Conservation (phyloP, 768 basidiomycete species). For the Xerocomus spinulosus region DNA sequence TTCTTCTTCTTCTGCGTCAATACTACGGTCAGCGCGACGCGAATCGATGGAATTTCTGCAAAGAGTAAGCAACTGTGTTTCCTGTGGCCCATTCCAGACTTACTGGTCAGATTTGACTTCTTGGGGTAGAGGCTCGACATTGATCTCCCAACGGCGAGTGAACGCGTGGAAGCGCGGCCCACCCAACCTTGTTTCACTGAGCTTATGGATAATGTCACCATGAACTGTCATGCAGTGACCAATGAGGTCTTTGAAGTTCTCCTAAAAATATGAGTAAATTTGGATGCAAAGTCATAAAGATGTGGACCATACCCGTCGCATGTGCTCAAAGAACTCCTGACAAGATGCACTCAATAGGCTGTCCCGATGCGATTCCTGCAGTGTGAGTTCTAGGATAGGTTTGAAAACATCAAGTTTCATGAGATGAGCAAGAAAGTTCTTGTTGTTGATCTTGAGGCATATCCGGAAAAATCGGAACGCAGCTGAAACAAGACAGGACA, state of each 20-base stretch:
- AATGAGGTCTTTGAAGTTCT: slow-evolving; percentile 85
- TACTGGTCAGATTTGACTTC: slow-evolving; percentile 52
- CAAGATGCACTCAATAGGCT: slow-evolving; percentile 93
- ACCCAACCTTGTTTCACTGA: slow-evolving; percentile 58
- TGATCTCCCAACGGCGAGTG: slow-evolving; percentile 85
- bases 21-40: slow-evolving; percentile 39
- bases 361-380: slow-evolving; percentile 79
- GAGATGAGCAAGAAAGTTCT: slow-evolving; percentile 66
- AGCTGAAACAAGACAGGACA: slow-evolving; percentile 42
- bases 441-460: slow-evolving; percentile 77
- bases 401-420: slow-evolving; percentile 81
- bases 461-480: slow-evolving; percentile 90
- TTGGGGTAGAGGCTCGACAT: slow-evolving; percentile 70
- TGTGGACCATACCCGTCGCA: slow-evolving; percentile 65
- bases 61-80: slow-evolving; percentile 8
- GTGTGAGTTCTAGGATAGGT: slow-evolving; percentile 79
- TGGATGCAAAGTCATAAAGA: background rate
- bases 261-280: slow-evolving; percentile 41
- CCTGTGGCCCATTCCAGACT: slow-evolving; percentile 15
- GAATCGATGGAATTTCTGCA: slow-evolving; percentile 39
- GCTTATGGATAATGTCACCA: slow-evolving; percentile 56
- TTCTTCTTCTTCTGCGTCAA: slow-evolving; percentile 82
- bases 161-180: slow-evolving; percentile 68
- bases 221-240: slow-evolving; percentile 78
- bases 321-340: slow-evolving; percentile 91